Conservation (phyloP, 2,329 filamentous ascomycete species). For the Coleophoma cylindrospora region DNA sequence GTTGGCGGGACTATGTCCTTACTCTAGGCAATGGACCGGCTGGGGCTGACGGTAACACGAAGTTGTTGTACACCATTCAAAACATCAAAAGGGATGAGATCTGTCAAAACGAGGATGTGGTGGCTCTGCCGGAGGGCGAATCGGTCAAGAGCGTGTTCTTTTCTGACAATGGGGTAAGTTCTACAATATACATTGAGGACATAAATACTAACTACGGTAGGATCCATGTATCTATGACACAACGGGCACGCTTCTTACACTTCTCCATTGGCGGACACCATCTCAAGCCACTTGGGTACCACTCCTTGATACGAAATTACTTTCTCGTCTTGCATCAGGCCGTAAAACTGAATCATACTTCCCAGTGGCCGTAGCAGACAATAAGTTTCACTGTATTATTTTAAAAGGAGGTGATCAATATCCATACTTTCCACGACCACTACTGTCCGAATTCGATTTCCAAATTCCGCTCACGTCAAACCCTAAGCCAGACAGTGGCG, state of each 20-base stretch:
- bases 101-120: constrained; percentile 90
- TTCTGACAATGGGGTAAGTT: constrained; percentile 76
- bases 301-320: constrained; percentile 79
- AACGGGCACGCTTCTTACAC: constrained; percentile 78
- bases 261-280: constrained; percentile 84
- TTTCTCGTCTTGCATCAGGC: constrained; percentile 77
- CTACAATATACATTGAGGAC: not conserved
- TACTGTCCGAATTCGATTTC: constrained; percentile 92
- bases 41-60: constrained; percentile 69
- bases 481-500: constrained; percentile 30
- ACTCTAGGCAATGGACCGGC: constrained; percentile 91
- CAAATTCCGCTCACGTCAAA: constrained; percentile 69
- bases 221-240: constrained; percentile 97
- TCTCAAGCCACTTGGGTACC: constrained; percentile 89
- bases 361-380: constrained; percentile 86
- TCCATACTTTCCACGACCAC: constrained; percentile 84
- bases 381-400: constrained; percentile 97
- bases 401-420: constrained; percentile 92
- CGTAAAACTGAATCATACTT: constrained; percentile 89
- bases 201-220: constrained; percentile 32
- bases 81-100: constrained; percentile 91
- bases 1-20: constrained; percentile 94
- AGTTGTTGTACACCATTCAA: constrained; percentile 85
- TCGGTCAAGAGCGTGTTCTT: constrained; percentile 84
- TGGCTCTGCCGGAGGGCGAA: constrained; percentile 72